Base-by-base conservation (phyloP, 768 basidiomycete genomes). In the Collybiopsis luxurians region DNA sequence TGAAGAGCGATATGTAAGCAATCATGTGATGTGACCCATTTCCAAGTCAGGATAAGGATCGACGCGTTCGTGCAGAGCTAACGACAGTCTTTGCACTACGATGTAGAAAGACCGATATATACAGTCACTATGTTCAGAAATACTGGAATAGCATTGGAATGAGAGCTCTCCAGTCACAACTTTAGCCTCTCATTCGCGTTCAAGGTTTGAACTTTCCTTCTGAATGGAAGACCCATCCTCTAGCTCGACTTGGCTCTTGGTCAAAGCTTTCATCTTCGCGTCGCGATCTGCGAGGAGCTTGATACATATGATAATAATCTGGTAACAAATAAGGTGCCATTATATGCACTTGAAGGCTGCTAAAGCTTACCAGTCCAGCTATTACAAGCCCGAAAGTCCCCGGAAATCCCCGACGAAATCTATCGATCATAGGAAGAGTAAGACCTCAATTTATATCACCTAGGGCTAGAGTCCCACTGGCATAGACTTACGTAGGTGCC, bases 381-480 rank as follows among this genome's bases (percentile, higher is more conserved):
- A 67, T 67, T 19, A 64, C 64, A 9, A 67, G 61, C 5, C 66
- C 66, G 38, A 67, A 67, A 1, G 66, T 67, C 15, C 60, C 61
- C 1, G 66, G 66, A 40, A 66, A 67, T 2, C 66, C 66, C 19
- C 61, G 60, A 4, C 65, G 63, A 55, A 62, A 62, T 30, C 58
- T 57, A 26, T 4, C 46, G 5, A 44, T 12, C 9, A 34, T 19
- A 17, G 27, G 12, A 2, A 43, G 12, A 15, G 19, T 19, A 13
- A 19, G 38, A 23, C 12, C 4, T 28, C 19, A 42, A 27, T 3
- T 11, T 34, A 36, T 4, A 43, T 47, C 23, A 34, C 36, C n/a
- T n/a, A n/a, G n/a, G n/a, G n/a, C n/a, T 2, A 19, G 0, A 11
- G 5, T 21, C 11, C 15, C 40, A 1, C 24, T n/a, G 46, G 15